Evolutionary conservation across 129 eudicot species (phyloP).

Genomic region (Flaveria ramosissima): DNA sequence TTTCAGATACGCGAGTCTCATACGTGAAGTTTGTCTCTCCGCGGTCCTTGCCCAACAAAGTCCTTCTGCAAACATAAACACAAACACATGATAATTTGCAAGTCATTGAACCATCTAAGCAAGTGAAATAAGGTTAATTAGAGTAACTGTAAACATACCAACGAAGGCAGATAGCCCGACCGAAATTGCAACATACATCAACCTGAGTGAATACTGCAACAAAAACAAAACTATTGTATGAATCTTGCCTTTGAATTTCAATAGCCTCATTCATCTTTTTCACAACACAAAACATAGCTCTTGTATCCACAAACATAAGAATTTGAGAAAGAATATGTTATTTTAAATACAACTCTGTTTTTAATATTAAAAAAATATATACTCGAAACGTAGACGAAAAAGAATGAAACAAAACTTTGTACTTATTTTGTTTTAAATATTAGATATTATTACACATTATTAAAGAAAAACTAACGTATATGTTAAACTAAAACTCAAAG

Average conservation of each 20-base stretch:
- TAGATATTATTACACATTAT: too few relatives aligned
- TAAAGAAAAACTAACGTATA: background rate
- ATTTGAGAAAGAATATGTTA: too few relatives aligned
- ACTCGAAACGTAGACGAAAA: background rate
- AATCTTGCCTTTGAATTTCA: too few relatives aligned
- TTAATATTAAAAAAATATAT: too few relatives aligned
- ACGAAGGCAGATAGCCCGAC: constrained; percentile 72
- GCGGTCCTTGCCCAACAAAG: constrained; percentile 78
- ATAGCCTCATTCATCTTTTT: too few relatives aligned
- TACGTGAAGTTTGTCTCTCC: constrained; percentile 70
- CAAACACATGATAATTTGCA: background rate
- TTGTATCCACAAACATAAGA: background rate
- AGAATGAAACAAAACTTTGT: too few relatives aligned
- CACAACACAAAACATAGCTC: background rate
- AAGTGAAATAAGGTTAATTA: background rate
- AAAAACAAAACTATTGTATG: background rate
- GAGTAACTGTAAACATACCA: constrained; percentile 37
- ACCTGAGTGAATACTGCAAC: constrained; percentile 63
- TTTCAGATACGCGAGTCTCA: constrained; percentile 71
- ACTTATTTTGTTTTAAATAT: too few relatives aligned
- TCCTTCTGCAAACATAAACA: constrained; percentile 49
- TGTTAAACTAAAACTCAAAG: background rate
- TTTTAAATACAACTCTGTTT: background rate
- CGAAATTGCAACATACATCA: constrained; percentile 65
- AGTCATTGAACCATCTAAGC: background rate